Base-by-base conservation (phyloP, 371 early-diverging fungal species). In the Sporodiniella umbellata region DNA sequence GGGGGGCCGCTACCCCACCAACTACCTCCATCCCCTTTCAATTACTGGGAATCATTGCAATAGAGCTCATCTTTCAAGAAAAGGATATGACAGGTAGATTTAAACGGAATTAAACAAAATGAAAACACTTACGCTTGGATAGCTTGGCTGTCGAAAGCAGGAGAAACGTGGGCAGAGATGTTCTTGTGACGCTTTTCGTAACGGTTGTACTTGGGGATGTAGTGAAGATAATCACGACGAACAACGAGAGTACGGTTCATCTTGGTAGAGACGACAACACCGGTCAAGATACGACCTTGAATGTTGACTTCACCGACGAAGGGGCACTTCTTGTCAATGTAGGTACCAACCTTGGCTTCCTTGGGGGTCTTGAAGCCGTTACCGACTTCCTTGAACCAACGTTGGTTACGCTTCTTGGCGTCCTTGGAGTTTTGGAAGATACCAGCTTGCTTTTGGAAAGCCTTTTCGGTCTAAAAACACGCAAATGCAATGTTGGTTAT, bases 261-360 rank as follows among this genome's bases (percentile, higher is more conserved):
- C 89, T 99, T 99, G 88, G 85, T 94, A 66, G 95, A 95, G 62
- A 88, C 79, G 64, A 99, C 97, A 63, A 88, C 88, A 66, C 99
- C 99, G 51, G 93, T 90, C 56, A 99, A 82, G 79, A 99, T 96
- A 79, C 96, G 93, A 62, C 99, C 99, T 71, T 97, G 95, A 74
- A 99, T 96, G 75, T 87, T 89, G 71, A 99, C 95, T 71, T 94
- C 87, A 68, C 98, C 92, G 61, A 97, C 96, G 93, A 99, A 99
- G 65, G 99, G 99, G 87, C 99, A 99, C 89, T 99, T 99, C 88
- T 99, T 99, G 84, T 99, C 99, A 56, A 99, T 92, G 88, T 99
- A 99, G 76, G 77, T 75, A 65, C 92, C 92, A 60, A 89, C 87
- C 72, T 93, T 94, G 66, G 99, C 99, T 71, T 96, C 98, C 75